Evolutionary conservation across 192 early-diverging fungal species (phyloP), one percentile per base, ranked within the genome.

Genomic region (Obelidium mucronatum): DNA sequence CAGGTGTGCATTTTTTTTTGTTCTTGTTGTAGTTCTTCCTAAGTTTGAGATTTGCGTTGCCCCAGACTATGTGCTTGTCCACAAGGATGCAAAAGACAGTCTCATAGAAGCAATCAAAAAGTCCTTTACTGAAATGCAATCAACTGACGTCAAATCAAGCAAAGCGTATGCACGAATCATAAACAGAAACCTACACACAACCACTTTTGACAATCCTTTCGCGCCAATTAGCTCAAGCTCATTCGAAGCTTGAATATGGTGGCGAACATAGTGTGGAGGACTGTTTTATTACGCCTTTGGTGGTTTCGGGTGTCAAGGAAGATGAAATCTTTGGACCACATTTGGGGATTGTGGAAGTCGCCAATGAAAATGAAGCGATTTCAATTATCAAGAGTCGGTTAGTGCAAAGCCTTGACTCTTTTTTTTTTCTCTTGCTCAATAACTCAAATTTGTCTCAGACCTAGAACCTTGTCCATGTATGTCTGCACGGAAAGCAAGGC

Each of bases 311-410:
- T 1, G 79, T 86, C 19, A 33, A 34, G 95, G 53, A 81, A 22
- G 90, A 90, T 39, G 71, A 73, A 8, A 79, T 98, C 42, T 97
- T 99, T 88, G 97, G 95, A 31, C 97, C 97, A 2, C 79, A 96
- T 35, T 79, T 99, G 62, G 96, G 95, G n/a, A 86, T 99, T 66
- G 59, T 97, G 30, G 77, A 82, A 48, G 60, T 78, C 58, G 77
- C 73, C 33, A 40, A 36, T 28, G 51, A 79, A 19, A 74, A 85
- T 39, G 81, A 85, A 51, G 80, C 74, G 60, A 82, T 85, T 59
- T 42, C 37, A 15, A 76, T 63, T 40, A 55, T 87, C 56, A 58
- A 70, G 17, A 65, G 70, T 40, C 65, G 73, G 78, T 70, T 26
- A 26, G n/a, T n/a, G n/a, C n/a, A n/a, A n/a, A n/a, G n/a, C n/a